phyloP scores from a whole-genome alignment of 139 green algal genomes.

The Tetradesmus obliquus region DNA sequence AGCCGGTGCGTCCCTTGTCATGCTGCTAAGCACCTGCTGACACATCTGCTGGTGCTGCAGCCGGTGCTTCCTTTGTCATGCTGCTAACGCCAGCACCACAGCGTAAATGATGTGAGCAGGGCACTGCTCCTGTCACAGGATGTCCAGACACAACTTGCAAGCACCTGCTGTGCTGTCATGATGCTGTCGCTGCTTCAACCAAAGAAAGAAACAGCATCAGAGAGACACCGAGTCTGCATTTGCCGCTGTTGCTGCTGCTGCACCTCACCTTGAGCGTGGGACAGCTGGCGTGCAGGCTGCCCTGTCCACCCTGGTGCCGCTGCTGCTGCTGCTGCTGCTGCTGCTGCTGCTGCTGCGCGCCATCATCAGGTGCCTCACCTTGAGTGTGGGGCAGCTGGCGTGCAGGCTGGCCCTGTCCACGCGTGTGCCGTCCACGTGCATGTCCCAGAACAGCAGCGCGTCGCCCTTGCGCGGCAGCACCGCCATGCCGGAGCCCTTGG shows the following conservation, averaged over 20 bases:
- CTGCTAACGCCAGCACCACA: too few species aligned
- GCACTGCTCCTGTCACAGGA: too few species aligned
- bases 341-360: background rate
- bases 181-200: background rate
- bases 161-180: conserved; percentile 1
- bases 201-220: background rate
- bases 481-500: conserved; percentile 44
- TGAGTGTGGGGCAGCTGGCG: conserved; percentile 63
- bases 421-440: conserved; percentile 54
- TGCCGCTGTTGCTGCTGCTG: background rate
- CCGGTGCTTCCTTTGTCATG: too few species aligned
- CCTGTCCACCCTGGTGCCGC: background rate
- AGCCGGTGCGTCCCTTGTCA: too few species aligned
- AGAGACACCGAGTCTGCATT: background rate
- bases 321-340: background rate
- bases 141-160: conserved; percentile 21
- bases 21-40: too few species aligned
- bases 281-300: background rate
- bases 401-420: conserved; percentile 64
- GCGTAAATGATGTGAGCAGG: too few species aligned
- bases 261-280: background rate
- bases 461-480: conserved; percentile 58
- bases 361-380: background rate
- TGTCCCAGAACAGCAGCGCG: conserved; percentile 77
- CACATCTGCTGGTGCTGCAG: too few species aligned